Evolutionary conservation across 1,139 yeast genomes (phyloP).

Genomic region (Pichia sp.): DNA sequence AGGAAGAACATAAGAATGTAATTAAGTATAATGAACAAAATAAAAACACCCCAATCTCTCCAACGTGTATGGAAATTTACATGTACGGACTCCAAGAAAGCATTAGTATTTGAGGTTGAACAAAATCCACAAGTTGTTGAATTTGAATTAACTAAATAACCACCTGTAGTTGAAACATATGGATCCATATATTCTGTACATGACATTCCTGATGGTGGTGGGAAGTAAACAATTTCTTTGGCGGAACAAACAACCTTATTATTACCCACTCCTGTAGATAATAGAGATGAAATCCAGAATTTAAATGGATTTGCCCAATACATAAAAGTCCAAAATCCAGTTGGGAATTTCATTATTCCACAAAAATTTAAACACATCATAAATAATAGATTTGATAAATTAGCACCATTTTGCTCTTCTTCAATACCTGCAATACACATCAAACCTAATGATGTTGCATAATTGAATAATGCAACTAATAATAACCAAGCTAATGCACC

Average conservation of each 20-base stretch:
- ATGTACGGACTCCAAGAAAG: conserved; percentile 29
- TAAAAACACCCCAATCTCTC: conserved; percentile 55
- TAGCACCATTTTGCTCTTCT: conserved; percentile 39
- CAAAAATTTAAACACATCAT: conserved; percentile 48
- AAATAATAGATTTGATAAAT: conserved; percentile 38
- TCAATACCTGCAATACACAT: conserved; percentile 37
- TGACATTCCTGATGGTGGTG: conserved; percentile 44
- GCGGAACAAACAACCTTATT: conserved; percentile 38
- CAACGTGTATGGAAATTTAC: conserved; percentile 40
- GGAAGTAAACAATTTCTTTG: conserved; percentile 41
- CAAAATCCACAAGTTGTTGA: conserved; percentile 43
- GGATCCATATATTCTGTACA: conserved; percentile 38
- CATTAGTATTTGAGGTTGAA: conserved; percentile 34
- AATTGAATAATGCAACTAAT: conserved; percentile 33
- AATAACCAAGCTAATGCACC: conserved; percentile 64
- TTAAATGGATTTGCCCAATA: conserved; percentile 51
- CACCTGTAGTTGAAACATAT: conserved; percentile 36
- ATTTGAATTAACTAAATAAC: conserved; percentile 39
- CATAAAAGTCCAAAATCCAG: conserved; percentile 57
- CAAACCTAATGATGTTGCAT: conserved; percentile 37
- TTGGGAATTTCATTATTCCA: conserved; percentile 49
- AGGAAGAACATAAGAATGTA: conserved; percentile 32
- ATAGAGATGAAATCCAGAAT: conserved; percentile 43
- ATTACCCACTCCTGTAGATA: conserved; percentile 40
- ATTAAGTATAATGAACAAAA: conserved; percentile 43